These are phyloP conservation scores for Zygosaccharomyces bisporus DNA, from an alignment of 805 yeast genomes.

Conservation along the genomic window DNA sequence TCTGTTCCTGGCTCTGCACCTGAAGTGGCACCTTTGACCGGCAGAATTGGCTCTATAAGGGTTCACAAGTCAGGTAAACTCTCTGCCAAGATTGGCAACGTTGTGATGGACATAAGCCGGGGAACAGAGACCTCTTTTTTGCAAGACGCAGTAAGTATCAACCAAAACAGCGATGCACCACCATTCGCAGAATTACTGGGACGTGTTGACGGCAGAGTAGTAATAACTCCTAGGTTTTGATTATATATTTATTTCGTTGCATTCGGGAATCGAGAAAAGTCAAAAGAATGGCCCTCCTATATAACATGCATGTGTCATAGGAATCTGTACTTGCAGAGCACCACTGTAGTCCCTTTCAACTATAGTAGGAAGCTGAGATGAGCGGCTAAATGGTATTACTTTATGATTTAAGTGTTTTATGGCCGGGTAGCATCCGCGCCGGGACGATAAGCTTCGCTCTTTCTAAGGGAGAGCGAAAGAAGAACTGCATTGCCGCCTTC, in stretches of 20 bases:
- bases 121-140: slow-evolving; percentile 68
- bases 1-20: slow-evolving; percentile 8
- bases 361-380: background rate
- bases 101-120: slow-evolving; percentile 60
- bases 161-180: slow-evolving; percentile 41
- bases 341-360: background rate
- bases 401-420: background rate
- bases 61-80: slow-evolving; percentile 81
- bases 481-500: slow-evolving; percentile 11
- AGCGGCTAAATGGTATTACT: slow-evolving; percentile 5
- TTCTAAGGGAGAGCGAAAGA: slow-evolving; percentile 11
- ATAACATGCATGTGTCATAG: background rate
- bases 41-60: slow-evolving; percentile 69
- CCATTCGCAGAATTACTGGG: slow-evolving; percentile 48
- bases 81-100: slow-evolving; percentile 68
- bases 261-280: background rate
- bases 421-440: slow-evolving; percentile 6
- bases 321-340: background rate
- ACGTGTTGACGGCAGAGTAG: slow-evolving; percentile 50
- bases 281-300: background rate
- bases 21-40: slow-evolving; percentile 34
- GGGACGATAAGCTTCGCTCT: slow-evolving; percentile 2
- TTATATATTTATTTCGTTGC: slow-evolving; percentile 4
- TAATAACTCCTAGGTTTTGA: slow-evolving; percentile 51
- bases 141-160: slow-evolving; percentile 67